Base-by-base conservation (phyloP, 225 moss, liverwort and hornwort species). In the Lunularia cruciata region DNA sequence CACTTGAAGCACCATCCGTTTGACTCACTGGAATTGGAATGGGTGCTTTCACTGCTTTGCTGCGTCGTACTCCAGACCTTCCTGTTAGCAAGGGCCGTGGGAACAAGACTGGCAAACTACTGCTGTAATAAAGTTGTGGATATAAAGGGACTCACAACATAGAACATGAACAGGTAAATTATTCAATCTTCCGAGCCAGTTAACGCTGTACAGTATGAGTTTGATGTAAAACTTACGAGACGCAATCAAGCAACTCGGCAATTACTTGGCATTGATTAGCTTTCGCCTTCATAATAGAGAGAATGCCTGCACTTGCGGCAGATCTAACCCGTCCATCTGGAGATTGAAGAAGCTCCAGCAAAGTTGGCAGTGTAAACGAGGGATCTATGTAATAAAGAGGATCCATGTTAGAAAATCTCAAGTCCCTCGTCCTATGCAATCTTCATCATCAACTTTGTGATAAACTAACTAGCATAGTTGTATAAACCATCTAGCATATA, bases 271-370 rank as follows among this genome's bases (percentile, higher is more conserved):
- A 46, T 67, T 86, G 84, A 63, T 93, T 78, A 40, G 58, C 32
- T 63, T 85, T 87, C 65, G 83, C 83, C 60, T 85, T 85, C 60
- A 98, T 63, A 61, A 98, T 79, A 79, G 93, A 85, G 58, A 81
- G 74, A 57, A 98, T 70, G 72, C 89, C 86, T 62, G 84, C 79
- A 79, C 83, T 88, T 55, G 98, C 93, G 63, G 98, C 93, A 63
- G 98, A 98, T 65, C 93, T 83, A 68, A 86, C 82, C 47, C 84
- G 86, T 42, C 82, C 88, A 80, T 98, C 91, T 9, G 76, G 77
- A 18, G 91, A 89, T 76, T 91, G 93, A 20, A 98, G 72, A 53
- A 89, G 77, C 47, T 78, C 82, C 73, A 98, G 73, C 68, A 98
- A 73, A 60, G 81, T 73, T 43, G 86, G 83, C 67, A 98, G 73